phyloP scores from a whole-genome alignment of 1,139 yeast species.

The Eremothecium gossypii region DNA sequence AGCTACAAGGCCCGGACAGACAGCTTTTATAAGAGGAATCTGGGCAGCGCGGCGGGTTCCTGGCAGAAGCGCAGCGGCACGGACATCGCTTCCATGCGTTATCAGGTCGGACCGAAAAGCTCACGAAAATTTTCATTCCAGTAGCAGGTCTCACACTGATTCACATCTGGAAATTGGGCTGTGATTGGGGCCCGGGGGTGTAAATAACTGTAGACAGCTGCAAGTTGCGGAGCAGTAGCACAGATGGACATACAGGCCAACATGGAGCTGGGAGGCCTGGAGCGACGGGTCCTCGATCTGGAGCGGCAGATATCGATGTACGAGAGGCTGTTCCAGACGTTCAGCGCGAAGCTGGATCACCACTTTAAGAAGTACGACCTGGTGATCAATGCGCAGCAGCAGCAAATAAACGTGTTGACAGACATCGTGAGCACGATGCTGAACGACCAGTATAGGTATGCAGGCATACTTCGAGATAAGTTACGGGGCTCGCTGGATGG shows the following conservation, averaged over 20 bases:
- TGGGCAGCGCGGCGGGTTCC: too few species aligned
- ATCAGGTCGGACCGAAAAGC: not conserved
- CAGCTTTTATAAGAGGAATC: too few species aligned
- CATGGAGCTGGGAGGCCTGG: slow-evolving; percentile 6
- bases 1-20: too few species aligned
- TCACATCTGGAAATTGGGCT: not conserved
- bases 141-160: not conserved
- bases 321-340: slow-evolving; percentile 26
- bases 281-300: slow-evolving; percentile 19
- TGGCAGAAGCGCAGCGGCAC: too few species aligned
- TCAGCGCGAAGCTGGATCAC: slow-evolving; percentile 25
- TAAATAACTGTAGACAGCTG: slow-evolving; percentile 4
- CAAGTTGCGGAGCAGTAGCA: not conserved
- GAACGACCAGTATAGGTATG: slow-evolving; percentile 24
- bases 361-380: slow-evolving; percentile 27
- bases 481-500: slow-evolving; percentile 18
- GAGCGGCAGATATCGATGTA: slow-evolving; percentile 25
- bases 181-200: slow-evolving; percentile 2
- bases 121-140: not conserved
- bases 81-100: not conserved
- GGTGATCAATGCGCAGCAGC: slow-evolving; percentile 25
- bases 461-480: slow-evolving; percentile 23
- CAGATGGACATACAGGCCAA: slow-evolving; percentile 1
- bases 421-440: slow-evolving; percentile 20
- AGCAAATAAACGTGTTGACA: slow-evolving; percentile 25